Base-by-base conservation (phyloP, 1,284 basidiomycete species). In the Pseudozyma thailandica region DNA sequence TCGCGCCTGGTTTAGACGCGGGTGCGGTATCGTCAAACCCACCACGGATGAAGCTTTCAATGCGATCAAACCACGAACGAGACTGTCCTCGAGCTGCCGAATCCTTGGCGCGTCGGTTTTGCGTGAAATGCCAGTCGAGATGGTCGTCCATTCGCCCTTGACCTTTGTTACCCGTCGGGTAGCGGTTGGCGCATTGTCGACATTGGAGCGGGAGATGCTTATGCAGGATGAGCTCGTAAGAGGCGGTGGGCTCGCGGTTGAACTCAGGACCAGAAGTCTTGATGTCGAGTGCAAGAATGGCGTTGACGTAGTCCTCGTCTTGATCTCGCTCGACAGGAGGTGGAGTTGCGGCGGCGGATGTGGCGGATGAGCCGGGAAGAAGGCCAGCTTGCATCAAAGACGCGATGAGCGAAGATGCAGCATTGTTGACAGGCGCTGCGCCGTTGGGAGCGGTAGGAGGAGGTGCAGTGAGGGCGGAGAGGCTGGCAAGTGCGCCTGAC, bases 81-180 rank as follows among this genome's bases (percentile, higher is more conserved):
- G 91, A 92, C 77, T 94, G 91, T 23, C 94, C 94, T 64, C 95
- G 88, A 0, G 92, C 92, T 9, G 88, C 85, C 41, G 90, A 90
- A 82, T 94, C 92, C 72, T 88, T 90, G 31, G 92, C 90, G 81
- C 93, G 91, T 71, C 91, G 88, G 81, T 98, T 98, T 78, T 96
- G 91, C 75, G 90, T 88, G 85, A 97, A 98, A 84, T 99, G 96
- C 91, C 93, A 92, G 83, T 99, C 96, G 74, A 98, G 87, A 82
- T 99, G 96, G 53, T 90, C 88, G 75, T 96, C 89, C 86, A 94
- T 88, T 25, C 86, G 87, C 80, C 89, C 90, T 84, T 91, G 92
- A 66, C 92, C 92, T 48, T 85, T 80, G 25, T 84, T 80, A 37
- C 88, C 88, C 70, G 91, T 89, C 42, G 90, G 86, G 83, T 95